Base-by-base conservation (phyloP, 495 filamentous ascomycete genomes). In the Beverwykella pulmonaria region DNA sequence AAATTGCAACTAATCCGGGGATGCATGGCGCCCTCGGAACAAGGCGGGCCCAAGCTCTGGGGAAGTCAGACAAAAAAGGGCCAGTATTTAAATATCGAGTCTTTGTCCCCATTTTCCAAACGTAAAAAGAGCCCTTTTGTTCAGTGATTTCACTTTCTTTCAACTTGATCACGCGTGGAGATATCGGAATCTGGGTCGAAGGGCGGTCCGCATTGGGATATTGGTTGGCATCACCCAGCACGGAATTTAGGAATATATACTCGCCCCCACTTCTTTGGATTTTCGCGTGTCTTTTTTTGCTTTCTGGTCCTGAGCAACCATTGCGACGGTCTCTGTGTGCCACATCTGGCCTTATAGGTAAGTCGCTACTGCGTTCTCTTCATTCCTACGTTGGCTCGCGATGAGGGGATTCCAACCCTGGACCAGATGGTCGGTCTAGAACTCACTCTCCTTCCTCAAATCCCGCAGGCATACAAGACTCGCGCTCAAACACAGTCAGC, bases 1-100 rank as follows among this genome's bases (percentile, higher is more conserved):
- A 14, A 30, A 52, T 26, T 44, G 55, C 55, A 26, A 52, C 58
- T 61, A 52, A 50, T 53, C 59, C 59, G 59, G 59, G 53, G 52
- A 22, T 29, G 29, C 22, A 48, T 56, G 53, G 61, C 7, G 15
- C 27, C 58, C 46, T 34, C 26, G 59, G 59, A 19, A 22, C 59
- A 23, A 30, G 5, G 32, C n/a, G 46, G 25, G 19, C 7, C 46
- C 47, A 17, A 48, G 50, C n/a, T 30, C 34, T 27, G 39, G 56
- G 54, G 25, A 27, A 59, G 12, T 8, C 54, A n/a, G 23, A 59
- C 56, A 59, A 48, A 59, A 30, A 27, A 2, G 48, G 48, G n/a
- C n/a, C 48, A 50, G 22, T 26, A 50, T 50, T 50, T 50, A 50
- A 27, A 10, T 23, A 7, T 15, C 12, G n/a, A n/a, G 48, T n/a